A percentile compares a stretch with the other conserved stretches of the same genome.
Conservation (phyloP, 495 filamentous ascomycete genomes). For the Penicillium dipodomyicola region DNA sequence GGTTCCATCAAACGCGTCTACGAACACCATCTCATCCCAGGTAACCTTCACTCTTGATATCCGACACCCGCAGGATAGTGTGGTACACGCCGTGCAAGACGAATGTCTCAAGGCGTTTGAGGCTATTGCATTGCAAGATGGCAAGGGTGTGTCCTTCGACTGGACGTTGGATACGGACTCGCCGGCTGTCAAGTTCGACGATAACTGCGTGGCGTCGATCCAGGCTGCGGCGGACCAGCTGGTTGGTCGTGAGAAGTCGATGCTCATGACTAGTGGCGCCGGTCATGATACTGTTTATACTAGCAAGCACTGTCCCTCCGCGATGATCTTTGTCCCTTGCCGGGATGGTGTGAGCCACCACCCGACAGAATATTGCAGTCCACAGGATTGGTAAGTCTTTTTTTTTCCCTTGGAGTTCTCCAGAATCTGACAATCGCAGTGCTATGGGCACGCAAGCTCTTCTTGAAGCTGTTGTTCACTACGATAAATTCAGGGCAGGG, state of each 20-base stretch:
- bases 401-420: not conserved
- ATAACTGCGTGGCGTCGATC: slow-evolving; percentile 60
- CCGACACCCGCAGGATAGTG: slow-evolving; percentile 56
- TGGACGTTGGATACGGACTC: slow-evolving; percentile 60
- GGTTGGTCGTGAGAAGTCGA: slow-evolving; percentile 35
- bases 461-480: slow-evolving; percentile 37
- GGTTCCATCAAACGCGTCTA: slow-evolving; percentile 54
- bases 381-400: slow-evolving; percentile 51
- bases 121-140: slow-evolving; percentile 49
- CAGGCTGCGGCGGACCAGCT: slow-evolving; percentile 52
- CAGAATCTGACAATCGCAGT: slow-evolving; percentile 20
- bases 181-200: slow-evolving; percentile 61
- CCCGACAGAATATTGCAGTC: slow-evolving; percentile 55
- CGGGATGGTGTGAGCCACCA: slow-evolving; percentile 62
- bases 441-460: slow-evolving; percentile 37
- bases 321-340: slow-evolving; percentile 65
- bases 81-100: slow-evolving; percentile 52
- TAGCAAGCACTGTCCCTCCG: slow-evolving; percentile 52
- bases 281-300: slow-evolving; percentile 63
- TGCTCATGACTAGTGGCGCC: slow-evolving; percentile 51
- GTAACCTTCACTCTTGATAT: slow-evolving; percentile 70
- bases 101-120: slow-evolving; percentile 46
- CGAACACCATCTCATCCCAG: slow-evolving; percentile 67
- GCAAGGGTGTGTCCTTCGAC: slow-evolving; percentile 43
- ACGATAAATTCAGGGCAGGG: slow-evolving; percentile 24